Conservation (phyloP, 495 filamentous ascomycete genomes). For the Xylaria acuta region DNA sequence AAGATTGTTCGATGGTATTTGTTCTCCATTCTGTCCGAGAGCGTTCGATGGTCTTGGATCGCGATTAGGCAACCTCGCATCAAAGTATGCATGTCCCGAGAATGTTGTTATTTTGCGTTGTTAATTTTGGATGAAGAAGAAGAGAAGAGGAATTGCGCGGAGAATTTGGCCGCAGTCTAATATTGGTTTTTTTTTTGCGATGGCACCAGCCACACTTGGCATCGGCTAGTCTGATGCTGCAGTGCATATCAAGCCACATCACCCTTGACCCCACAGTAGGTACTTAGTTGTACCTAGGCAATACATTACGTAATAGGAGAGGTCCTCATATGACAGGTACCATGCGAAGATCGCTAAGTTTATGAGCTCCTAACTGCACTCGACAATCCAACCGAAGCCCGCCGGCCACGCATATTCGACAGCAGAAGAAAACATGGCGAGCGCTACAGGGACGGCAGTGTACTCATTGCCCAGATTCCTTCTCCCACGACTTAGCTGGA, state of each 20-base stretch:
- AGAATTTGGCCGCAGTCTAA: slow-evolving; percentile 27
- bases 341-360: slow-evolving; percentile 5
- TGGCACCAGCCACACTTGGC: slow-evolving; percentile 23
- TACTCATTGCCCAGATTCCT: slow-evolving; percentile 57
- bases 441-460: slow-evolving; percentile 32
- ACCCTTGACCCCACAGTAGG: neutral
- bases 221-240: neutral
- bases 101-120: slow-evolving; percentile 61
- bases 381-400: neutral
- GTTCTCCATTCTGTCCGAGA: slow-evolving; percentile 61
- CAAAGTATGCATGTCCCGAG: slow-evolving; percentile 52
- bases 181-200: slow-evolving; percentile 18
- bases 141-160: slow-evolving; percentile 23
- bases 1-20: slow-evolving; percentile 59
- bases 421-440: slow-evolving; percentile 39
- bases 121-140: slow-evolving; percentile 53
- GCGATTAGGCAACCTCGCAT: slow-evolving; percentile 49
- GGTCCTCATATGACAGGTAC: too few species aligned
- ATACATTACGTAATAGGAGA: neutral
- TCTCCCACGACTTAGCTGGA: slow-evolving; percentile 62
- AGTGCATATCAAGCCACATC: slow-evolving; percentile 27
- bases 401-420: neutral
- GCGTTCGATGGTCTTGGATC: slow-evolving; percentile 55
- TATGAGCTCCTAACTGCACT: neutral
- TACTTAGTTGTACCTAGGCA: neutral